Evolutionary conservation across 2,329 filamentous ascomycete genomes (phyloP).

Genomic region (Colletotrichum echinochloae): DNA sequence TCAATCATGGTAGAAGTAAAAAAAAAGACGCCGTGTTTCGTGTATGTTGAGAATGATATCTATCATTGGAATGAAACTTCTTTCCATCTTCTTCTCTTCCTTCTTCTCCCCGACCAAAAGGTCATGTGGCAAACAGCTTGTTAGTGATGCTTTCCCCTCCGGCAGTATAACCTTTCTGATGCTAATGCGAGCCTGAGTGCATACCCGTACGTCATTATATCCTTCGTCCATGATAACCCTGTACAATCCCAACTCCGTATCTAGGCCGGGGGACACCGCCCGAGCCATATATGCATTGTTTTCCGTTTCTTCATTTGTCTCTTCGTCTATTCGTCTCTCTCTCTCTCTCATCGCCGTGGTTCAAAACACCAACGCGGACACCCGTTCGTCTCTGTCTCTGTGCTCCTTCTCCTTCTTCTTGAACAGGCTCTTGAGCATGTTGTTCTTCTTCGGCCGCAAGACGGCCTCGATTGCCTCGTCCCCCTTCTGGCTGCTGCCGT

Average conservation of each 20-base stretch:
- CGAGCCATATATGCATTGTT: conserved; percentile 34
- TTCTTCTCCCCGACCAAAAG: conserved; percentile 9
- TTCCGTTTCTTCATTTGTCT: conserved; percentile 22
- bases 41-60: conserved; percentile 14
- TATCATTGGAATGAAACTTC: background rate
- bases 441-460: conserved; percentile 62
- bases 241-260: conserved; percentile 39
- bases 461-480: conserved; percentile 52
- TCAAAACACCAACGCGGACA: conserved; percentile 40
- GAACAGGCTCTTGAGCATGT: conserved; percentile 70
- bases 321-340: conserved; percentile 7
- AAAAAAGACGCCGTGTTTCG: background rate
- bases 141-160: background rate
- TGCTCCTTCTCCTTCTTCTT: conserved; percentile 64
- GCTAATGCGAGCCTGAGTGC: conserved; percentile 10
- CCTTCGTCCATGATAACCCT: conserved; percentile 14
- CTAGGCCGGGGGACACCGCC: conserved; percentile 35
- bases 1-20: too few species aligned
- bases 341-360: conserved; percentile 18
- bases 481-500: conserved; percentile 52
- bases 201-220: background rate
- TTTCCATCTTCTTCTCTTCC: too few species aligned
- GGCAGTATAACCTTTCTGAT: background rate
- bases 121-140: conserved; percentile 21
- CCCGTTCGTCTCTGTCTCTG: conserved; percentile 46